These are phyloP conservation scores for Crotalaria pallida DNA, from an alignment of 306 rosid species.

Conservation along the genomic window DNA sequence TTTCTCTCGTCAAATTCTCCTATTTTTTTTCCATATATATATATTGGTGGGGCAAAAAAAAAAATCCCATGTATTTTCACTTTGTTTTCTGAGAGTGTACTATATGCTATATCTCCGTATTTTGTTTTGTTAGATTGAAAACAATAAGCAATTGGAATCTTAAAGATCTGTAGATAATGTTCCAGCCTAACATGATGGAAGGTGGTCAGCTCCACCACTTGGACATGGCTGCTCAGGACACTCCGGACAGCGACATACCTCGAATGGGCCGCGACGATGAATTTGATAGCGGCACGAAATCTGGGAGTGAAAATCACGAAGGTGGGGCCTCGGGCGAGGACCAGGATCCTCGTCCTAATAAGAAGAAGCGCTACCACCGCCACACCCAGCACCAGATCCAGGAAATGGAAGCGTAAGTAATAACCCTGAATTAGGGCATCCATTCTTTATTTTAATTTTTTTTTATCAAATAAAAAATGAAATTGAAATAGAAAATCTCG, in stretches of 20 bases:
- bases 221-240: constrained; percentile 73
- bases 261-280: constrained; percentile 75
- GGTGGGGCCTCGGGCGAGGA: constrained; percentile 85
- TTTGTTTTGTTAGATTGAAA: constrained; percentile 58
- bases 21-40: not conserved
- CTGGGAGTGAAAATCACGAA: constrained; percentile 88
- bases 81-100: not conserved
- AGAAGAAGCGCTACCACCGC: constrained; percentile 92
- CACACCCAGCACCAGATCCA: constrained; percentile 99
- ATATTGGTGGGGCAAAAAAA: no score
- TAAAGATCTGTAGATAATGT: constrained; percentile 76
- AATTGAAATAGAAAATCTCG: no score
- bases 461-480: no score
- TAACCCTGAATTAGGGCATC: not conserved
- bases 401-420: constrained; percentile 92
- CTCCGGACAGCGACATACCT: constrained; percentile 72
- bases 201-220: constrained; percentile 45
- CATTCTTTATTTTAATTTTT: no score
- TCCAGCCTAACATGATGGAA: constrained; percentile 90
- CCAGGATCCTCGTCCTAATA: constrained; percentile 67
- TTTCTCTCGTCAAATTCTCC: not conserved
- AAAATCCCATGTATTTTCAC: no score
- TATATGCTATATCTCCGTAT: constrained; percentile 7
- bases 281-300: constrained; percentile 79
- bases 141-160: constrained; percentile 61